phyloP scores from a whole-genome alignment of 1,284 basidiomycete genomes.

The Entoloma clypeatum region DNA sequence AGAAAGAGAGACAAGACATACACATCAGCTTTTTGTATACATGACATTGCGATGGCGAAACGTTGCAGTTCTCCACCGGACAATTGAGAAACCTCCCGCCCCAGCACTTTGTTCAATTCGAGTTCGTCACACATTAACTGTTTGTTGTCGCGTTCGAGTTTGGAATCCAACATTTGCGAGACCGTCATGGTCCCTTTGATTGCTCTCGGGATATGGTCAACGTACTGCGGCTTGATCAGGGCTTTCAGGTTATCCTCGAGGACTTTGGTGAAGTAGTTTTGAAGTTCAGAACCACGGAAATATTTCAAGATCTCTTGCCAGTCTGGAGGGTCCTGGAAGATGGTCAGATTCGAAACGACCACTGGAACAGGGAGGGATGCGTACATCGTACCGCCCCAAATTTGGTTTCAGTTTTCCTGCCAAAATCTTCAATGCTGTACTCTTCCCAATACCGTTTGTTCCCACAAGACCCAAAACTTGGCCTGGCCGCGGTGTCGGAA shows the following conservation, averaged over 20 bases:
- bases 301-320: conserved; percentile 98
- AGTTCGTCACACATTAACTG: conserved; percentile 78
- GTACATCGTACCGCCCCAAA: conserved; percentile 83
- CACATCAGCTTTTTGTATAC: conserved; percentile 91
- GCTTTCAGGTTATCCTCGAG: conserved; percentile 97
- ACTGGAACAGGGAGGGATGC: conserved; percentile 25
- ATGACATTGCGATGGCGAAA: conserved; percentile 93
- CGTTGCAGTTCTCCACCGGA: conserved; percentile 96
- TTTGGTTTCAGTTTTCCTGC: conserved; percentile 96
- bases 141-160: conserved; percentile 82
- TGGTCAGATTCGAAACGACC: conserved; percentile 2
- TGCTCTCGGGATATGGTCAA: conserved; percentile 94
- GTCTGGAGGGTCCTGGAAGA: conserved; percentile 81
- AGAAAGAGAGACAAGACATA: conserved; percentile 24
- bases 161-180: conserved; percentile 85
- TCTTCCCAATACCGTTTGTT: conserved; percentile 98
- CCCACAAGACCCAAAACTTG: conserved; percentile 96
- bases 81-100: conserved; percentile 79
- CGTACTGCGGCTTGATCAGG: conserved; percentile 98
- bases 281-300: conserved; percentile 94
- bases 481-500: conserved; percentile 92
- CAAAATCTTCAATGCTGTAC: conserved; percentile 91
- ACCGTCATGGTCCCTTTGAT: conserved; percentile 91
- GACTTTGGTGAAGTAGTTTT: conserved; percentile 99
- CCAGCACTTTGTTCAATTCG: conserved; percentile 81